Percentiles rank a stretch among this genome's conserved stretches.
phyloP scores from a whole-genome alignment of 2,329 filamentous ascomycete genomes.

The Aotearoamyces nothofagi region DNA sequence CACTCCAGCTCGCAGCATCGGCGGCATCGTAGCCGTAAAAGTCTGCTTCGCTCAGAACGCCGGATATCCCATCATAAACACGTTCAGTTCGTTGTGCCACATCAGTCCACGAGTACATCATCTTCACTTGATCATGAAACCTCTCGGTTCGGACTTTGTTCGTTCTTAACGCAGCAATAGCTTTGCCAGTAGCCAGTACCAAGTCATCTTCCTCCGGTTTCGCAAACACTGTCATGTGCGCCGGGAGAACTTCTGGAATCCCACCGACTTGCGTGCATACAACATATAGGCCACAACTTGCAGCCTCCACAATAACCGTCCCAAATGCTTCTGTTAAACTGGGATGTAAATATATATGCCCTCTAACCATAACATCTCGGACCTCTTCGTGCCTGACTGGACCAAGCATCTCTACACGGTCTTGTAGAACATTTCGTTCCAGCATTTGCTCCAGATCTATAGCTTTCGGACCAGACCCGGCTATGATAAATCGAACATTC shows the following conservation, averaged over 20 bases:
- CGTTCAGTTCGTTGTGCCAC: conserved; percentile 87
- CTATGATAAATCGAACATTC: conserved; percentile 93
- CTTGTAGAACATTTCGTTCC: conserved; percentile 84
- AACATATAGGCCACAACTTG: conserved; percentile 88
- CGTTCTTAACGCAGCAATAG: conserved; percentile 72
- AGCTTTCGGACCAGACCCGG: conserved; percentile 86
- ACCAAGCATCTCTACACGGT: conserved; percentile 83
- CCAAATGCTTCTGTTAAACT: conserved; percentile 94
- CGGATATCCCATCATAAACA: conserved; percentile 87
- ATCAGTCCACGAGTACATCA: conserved; percentile 98
- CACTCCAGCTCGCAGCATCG: conserved; percentile 46
- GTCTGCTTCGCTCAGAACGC: conserved; percentile 69
- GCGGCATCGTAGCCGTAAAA: conserved; percentile 73
- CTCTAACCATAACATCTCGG: conserved; percentile 90
- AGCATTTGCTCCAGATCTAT: conserved; percentile 98
- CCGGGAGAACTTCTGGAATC: conserved; percentile 88
- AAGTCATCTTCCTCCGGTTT: conserved; percentile 94
- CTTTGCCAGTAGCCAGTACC: conserved; percentile 74
- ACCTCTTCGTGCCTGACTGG: conserved; percentile 92
- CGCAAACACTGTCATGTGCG: conserved; percentile 95
- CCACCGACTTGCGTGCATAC: conserved; percentile 94
- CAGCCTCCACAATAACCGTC: conserved; percentile 94
- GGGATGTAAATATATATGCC: conserved; percentile 92
- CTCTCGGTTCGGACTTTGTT: conserved; percentile 82
- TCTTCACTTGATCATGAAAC: conserved; percentile 93